Base-by-base conservation (phyloP, 441 rosid species). In the Gossypium laxum region DNA sequence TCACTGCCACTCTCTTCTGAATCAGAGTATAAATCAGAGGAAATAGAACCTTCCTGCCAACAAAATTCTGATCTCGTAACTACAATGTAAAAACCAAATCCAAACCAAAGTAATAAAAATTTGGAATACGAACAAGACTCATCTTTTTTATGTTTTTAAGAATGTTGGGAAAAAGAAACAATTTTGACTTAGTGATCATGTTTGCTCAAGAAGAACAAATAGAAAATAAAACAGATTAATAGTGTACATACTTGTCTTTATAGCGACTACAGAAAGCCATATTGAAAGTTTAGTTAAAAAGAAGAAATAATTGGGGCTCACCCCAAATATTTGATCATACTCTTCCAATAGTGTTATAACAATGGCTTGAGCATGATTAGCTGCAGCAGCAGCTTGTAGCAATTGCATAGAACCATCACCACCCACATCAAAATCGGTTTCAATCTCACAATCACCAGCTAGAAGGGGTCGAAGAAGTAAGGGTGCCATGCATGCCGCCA, bases 401-500 rank as follows among this genome's bases (percentile, higher is more conserved):
- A 95, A 95, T 82, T 92, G 99, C 81, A 86, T 72, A 72, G 98
- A 95, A 70, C 95, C 86, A 80, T 92, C 99, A 71, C 91, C 93
- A 18, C 97, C 97, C 65, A 95, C 92, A 82, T 91, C 89, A 84
- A 95, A 85, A 79, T 88, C 89, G 74, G 78, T 86, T 80, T 87
- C 96, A 77, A 95, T 87, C 76, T 95, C 97, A 83, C 97, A 92
- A 34, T 95, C 99, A 62, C 99, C 99, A 66, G 91, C 82, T 55
- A 95, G 83, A 83, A 92, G 99, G 70, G 99, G 99, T 15, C 98
- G 96, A 76, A 95, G 96, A 83, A 92, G 98, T 77, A 95, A 85
- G 71, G 99, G 99, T 73, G 97, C 99, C 99, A 92, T 92, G 84
- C 99, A 92, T 76, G 98, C 99, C 54, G 99, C 97, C 74, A 92